Conservation (phyloP, 768 basidiomycete species). For the Suillus subluteus region DNA sequence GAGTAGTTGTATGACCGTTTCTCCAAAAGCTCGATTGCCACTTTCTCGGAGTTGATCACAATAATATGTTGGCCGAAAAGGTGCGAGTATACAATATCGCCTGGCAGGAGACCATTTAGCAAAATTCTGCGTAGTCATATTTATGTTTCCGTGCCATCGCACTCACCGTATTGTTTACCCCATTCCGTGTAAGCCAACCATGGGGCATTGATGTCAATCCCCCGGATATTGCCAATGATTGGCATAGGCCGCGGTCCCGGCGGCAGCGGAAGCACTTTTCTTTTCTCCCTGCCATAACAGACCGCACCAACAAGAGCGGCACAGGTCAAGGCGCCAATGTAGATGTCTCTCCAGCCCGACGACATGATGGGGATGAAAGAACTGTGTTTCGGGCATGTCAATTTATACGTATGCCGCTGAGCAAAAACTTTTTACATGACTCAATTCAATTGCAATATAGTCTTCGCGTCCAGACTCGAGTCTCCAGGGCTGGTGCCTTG, state of each 20-base stretch:
- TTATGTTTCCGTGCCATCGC: constrained; percentile 1
- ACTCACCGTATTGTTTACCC: constrained; percentile 21
- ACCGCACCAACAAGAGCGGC: constrained; percentile 11
- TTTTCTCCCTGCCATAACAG: constrained; percentile 14
- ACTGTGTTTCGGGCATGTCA: background rate
- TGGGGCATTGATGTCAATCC: constrained; percentile 16
- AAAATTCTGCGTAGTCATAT: background rate
- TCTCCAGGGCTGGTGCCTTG: too few relatives aligned
- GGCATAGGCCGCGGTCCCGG: constrained; percentile 26
- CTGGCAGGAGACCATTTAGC: constrained; percentile 14
- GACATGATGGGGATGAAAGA: background rate
- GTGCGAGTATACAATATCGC: constrained; percentile 29
- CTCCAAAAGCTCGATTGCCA: constrained; percentile 30
- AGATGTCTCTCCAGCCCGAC: constrained; percentile 18
- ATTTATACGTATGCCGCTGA: background rate
- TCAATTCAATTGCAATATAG: background rate
- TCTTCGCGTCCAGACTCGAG: background rate
- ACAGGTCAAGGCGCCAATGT: constrained; percentile 17
- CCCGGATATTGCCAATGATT: constrained; percentile 24
- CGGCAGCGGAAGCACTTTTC: constrained; percentile 17
- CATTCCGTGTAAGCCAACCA: constrained; percentile 28
- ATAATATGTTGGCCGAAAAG: constrained; percentile 29
- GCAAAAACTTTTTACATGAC: background rate
- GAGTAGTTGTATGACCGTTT: constrained; percentile 33
- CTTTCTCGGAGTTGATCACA: constrained; percentile 31